Evolutionary conservation across 768 basidiomycete species (phyloP).

Genomic region (Tubosaeta sp.): DNA sequence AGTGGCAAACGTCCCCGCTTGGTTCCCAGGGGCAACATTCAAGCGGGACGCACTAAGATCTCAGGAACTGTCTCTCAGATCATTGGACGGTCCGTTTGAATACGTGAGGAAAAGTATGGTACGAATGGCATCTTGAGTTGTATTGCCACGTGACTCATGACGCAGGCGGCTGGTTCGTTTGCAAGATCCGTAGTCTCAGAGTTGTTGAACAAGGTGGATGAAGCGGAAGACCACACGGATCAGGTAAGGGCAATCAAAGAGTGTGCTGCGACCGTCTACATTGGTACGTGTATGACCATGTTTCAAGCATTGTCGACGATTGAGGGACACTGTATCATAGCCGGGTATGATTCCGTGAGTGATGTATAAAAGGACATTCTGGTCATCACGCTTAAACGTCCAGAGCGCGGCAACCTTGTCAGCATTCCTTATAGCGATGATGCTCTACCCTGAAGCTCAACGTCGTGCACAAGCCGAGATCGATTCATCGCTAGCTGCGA

Average conservation of each 20-base stretch:
- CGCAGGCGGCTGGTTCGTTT: slow-evolving; percentile 22
- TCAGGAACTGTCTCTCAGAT: slow-evolving; percentile 21
- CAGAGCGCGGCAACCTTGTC: slow-evolving; percentile 23
- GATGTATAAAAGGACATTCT: background rate
- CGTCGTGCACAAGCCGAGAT: slow-evolving; percentile 29
- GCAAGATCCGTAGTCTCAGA: slow-evolving; percentile 29
- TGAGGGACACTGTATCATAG: slow-evolving; percentile 2
- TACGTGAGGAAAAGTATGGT: slow-evolving; percentile 26
- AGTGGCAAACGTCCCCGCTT: slow-evolving; percentile 27
- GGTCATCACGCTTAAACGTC: background rate
- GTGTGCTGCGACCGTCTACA: slow-evolving; percentile 29
- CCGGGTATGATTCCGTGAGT: slow-evolving; percentile 27
- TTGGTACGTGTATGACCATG: slow-evolving; percentile 16
- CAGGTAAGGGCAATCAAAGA: slow-evolving; percentile 25
- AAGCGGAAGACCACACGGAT: slow-evolving; percentile 6
- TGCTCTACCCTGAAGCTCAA: slow-evolving; percentile 29
- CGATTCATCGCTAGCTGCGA: slow-evolving; percentile 16
- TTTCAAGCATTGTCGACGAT: background rate
- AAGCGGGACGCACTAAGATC: slow-evolving; percentile 26
- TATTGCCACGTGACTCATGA: slow-evolving; percentile 3
- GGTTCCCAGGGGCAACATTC: slow-evolving; percentile 29
- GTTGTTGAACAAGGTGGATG: slow-evolving; percentile 18
- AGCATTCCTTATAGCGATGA: slow-evolving; percentile 27
- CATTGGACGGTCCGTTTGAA: slow-evolving; percentile 26
- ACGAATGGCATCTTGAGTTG: background rate